Evolutionary conservation across 495 filamentous ascomycete genomes (phyloP), one percentile per base, ranked within the genome.

Genomic region (Glutinoglossum americanum): DNA sequence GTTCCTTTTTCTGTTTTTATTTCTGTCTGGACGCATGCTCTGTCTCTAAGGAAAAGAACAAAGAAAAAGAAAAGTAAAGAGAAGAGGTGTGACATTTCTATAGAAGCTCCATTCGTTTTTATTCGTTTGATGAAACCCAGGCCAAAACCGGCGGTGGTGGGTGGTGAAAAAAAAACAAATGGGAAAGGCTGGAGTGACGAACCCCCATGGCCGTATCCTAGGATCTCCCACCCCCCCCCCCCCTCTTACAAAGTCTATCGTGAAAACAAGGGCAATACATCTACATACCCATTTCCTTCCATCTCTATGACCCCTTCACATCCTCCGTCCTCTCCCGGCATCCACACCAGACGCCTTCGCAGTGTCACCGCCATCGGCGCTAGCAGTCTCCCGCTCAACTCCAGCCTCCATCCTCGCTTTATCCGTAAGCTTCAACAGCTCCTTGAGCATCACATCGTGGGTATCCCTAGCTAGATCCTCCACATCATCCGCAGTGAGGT

Each of bases 371-470:
- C 23, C 49, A n/a, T 28, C 28, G 13, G 13, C 26, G 3, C 17
- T 53, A 13, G 19, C 8, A 1, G 19, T 10, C 28, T 53, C 5
- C 49, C 19, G 49, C 15, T 53, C 41, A 45, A 21, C 17, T 10
- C 11, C 26, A 28, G 49, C 10, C 5, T 53, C 49, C 19, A 5
- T 39, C 25, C 27, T 56, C 15, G 56, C 56, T 15, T 33, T 49
- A 35, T 51, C 41, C 13, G 56, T 81, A 59, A 95, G 71, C 26
- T 70, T 68, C 33, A 83, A 67, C 26, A 94, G 70, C 62, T 83
- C 87, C 59, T 74, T 75, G 51, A 93, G 73, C 90, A 98, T 96
- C 55, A 80, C 70, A 17, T 88, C 82, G 39, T 83, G 76, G 2
- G 82, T 87, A 10, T 72, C 73, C 55, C 74, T 72, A n/a, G 82